A percentile compares a stretch with the other conserved stretches of the same genome.
Evolutionary conservation across 306 rosid genomes (phyloP).

Genomic region (Spatholobus suberectus): DNA sequence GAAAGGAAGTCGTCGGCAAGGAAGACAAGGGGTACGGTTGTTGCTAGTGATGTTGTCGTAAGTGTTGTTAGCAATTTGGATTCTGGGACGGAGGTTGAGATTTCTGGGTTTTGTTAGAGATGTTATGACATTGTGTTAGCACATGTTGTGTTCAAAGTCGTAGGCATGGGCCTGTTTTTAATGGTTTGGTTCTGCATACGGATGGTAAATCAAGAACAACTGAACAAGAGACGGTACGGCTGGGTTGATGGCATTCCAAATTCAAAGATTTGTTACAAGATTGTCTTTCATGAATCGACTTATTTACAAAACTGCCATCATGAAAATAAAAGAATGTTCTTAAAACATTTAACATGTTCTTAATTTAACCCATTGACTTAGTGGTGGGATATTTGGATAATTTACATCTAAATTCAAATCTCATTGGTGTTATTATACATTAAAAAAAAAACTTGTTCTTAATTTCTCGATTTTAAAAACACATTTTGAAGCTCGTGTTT

Average conservation of each 20-base stretch:
- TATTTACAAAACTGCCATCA: background rate
- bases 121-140: background rate
- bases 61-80: background rate
- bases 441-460: no score
- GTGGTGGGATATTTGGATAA: no score
- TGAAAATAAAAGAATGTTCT: background rate
- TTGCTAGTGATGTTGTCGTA: background rate
- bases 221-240: background rate
- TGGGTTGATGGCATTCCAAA: background rate
- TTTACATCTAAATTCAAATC: no score
- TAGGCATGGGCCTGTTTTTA: background rate
- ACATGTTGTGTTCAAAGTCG: conserved; percentile 8
- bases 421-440: no score
- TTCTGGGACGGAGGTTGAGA: background rate
- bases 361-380: no score
- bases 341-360: background rate
- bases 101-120: conserved; percentile 1
- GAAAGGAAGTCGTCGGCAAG: conserved; percentile 9
- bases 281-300: background rate
- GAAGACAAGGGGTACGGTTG: background rate
- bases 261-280: background rate
- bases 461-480: background rate
- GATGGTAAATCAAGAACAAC: background rate
- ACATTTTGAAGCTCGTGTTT: no score
- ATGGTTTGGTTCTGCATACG: background rate